phyloP scores from a whole-genome alignment of 164 flowering plant species.

The Magnolia changhungtana region DNA sequence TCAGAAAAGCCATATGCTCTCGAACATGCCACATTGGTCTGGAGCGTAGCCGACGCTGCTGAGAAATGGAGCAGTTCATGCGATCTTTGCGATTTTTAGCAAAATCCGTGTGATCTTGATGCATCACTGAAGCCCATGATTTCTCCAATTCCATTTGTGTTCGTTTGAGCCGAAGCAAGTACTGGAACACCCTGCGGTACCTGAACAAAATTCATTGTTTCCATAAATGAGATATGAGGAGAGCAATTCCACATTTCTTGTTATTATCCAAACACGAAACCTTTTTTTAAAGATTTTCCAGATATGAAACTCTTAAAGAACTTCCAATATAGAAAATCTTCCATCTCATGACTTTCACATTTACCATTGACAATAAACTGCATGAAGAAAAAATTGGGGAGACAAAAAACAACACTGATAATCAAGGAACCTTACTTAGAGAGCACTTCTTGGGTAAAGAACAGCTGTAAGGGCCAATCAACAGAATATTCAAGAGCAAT shows the following conservation, averaged over 20 bases:
- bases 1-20: slow-evolving; percentile 97
- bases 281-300: neutral
- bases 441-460: slow-evolving; percentile 91
- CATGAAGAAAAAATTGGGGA: neutral
- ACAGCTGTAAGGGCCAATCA: slow-evolving; percentile 95
- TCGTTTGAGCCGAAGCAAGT: slow-evolving; percentile 80
- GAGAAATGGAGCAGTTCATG: slow-evolving; percentile 42
- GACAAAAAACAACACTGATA: slow-evolving; percentile 9
- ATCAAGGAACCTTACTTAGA: slow-evolving; percentile 53
- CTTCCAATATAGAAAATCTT: neutral
- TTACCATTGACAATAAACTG: neutral
- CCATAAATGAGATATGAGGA: slow-evolving; percentile 1
- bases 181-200: slow-evolving; percentile 79
- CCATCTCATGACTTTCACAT: neutral
- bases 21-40: slow-evolving; percentile 95
- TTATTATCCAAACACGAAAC: neutral
- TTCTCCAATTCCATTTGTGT: slow-evolving; percentile 99
- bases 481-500: slow-evolving; percentile 93
- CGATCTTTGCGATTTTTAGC: slow-evolving; percentile 56
- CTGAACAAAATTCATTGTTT: slow-evolving; percentile 34
- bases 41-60: slow-evolving; percentile 63
- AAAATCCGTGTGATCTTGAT: slow-evolving; percentile 91
- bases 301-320: neutral
- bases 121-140: slow-evolving; percentile 97
- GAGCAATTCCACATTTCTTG: neutral